Base-by-base conservation (phyloP, 192 early-diverging fungal species). In the Coemansia sp. region DNA sequence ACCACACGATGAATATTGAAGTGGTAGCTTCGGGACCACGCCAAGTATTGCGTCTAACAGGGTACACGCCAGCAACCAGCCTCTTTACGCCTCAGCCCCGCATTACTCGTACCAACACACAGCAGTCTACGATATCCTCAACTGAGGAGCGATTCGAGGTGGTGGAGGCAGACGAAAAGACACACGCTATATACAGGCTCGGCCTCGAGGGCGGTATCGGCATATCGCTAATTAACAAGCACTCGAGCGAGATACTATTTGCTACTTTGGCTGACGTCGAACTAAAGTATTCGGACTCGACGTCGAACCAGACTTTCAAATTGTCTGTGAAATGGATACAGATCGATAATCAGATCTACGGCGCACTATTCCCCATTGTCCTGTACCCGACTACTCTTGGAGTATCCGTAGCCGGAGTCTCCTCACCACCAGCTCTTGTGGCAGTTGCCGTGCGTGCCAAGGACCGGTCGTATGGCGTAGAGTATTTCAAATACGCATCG, bases 271-370 rank as follows among this genome's bases (percentile, higher is more conserved):
- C 91, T 18, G 91, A 91, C 0, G 73, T 97, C 22, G 89, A 91
- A 77, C 79, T 97, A 52, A 89, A 88, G 24, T 91, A 89, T 54
- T 91, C 87, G 1, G 96, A 98, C 63, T 92, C 94, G 0, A 93
- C 88, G 10, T 87, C 90, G 51, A 93, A 93, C 76, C 92, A 93
- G 82, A 91, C 92, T 16, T 63, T 93, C 24, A 89, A 88, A 31
- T 88, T 94, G 78, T 82, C 87, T 43, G 88, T 95, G 20, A 91
- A 95, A 60, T 99, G 97, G 97, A 70, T 97, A 22, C 95, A 97
- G 88, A 90, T 99, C 64, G 98, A 99, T 78, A 99, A 98, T 83
- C 97, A 99, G 78, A 79, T 97, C 4, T 91, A 91, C 63, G 95
- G 92, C 43, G 89, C 91, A 2, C 70, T 93, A 6, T 94, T 91